These are phyloP conservation scores for Sonneratia caseolaris DNA, from an alignment of 345 rosid species.

Conservation along the genomic window DNA sequence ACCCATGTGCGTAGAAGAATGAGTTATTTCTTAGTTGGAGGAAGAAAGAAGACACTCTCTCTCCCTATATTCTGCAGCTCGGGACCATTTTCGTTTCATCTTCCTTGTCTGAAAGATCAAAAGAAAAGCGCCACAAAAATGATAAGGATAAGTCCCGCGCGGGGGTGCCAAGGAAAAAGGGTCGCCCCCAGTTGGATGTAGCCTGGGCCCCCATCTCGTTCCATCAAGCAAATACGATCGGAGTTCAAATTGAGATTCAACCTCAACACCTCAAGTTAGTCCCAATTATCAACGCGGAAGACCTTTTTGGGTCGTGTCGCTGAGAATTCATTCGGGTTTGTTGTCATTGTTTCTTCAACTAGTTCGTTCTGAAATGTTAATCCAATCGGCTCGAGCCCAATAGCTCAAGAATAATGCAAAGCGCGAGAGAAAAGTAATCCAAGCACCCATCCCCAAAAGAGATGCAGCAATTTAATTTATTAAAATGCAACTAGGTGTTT, in stretches of 20 bases:
- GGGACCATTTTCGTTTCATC: slow-evolving; percentile 1
- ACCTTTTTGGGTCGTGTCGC: too few relatives aligned
- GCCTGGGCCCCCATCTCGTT: not conserved
- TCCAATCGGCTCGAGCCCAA: too few relatives aligned
- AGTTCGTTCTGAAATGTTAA: too few relatives aligned
- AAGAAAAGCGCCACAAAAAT: not conserved
- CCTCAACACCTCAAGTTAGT: not conserved
- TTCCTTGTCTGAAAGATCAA: not conserved
- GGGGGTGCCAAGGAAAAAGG: not conserved
- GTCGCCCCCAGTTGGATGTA: not conserved
- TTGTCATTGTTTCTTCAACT: too few relatives aligned
- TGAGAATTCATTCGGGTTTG: too few relatives aligned
- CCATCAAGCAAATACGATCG: not conserved
- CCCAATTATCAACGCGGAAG: not conserved
- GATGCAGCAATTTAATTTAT: too few relatives aligned
- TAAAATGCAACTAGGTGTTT: too few relatives aligned
- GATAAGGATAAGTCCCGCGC: not conserved
- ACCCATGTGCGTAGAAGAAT: not conserved
- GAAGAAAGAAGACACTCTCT: not conserved
- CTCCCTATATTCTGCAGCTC: not conserved
- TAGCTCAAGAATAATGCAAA: too few relatives aligned
- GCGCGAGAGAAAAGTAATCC: too few relatives aligned
- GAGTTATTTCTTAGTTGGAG: not conserved
- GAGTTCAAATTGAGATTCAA: not conserved
- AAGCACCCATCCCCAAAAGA: too few relatives aligned